Percentiles rank a stretch among this genome's conserved stretches.
phyloP scores from a whole-genome alignment of 176 grass and related monocot genomes.

The Zoysia japonica region DNA sequence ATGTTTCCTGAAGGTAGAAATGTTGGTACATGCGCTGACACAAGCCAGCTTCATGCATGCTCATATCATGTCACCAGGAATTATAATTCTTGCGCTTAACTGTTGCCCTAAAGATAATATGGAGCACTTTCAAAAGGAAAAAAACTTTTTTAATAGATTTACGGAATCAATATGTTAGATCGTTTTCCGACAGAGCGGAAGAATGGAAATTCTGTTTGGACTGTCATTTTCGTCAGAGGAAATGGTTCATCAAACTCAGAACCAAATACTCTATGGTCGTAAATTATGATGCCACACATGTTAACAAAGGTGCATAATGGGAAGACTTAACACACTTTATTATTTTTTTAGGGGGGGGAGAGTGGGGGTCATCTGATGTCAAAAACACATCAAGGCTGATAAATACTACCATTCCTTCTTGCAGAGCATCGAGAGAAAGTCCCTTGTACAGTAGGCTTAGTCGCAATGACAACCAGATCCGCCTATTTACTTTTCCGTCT shows the following conservation, averaged over 20 bases:
- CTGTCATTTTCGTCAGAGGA: not conserved
- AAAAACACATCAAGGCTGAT: conserved; percentile 10
- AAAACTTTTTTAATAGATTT: too few species aligned
- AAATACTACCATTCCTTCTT: conserved; percentile 87
- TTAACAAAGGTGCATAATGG: too few species aligned
- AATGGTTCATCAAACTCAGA: not conserved
- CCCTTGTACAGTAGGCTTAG: conserved; percentile 83
- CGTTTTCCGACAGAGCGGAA: not conserved
- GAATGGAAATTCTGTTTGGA: not conserved
- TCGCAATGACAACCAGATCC: conserved; percentile 80
- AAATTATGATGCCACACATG: not conserved
- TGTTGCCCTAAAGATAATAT: too few species aligned
- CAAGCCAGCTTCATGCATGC: too few species aligned
- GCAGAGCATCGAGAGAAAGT: conserved; percentile 83
- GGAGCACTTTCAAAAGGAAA: too few species aligned
- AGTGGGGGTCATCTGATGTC: not conserved
- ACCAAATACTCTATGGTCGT: not conserved
- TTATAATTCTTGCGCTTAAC: too few species aligned
- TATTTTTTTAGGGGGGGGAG: not conserved
- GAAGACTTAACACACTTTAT: not conserved
- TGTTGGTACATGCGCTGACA: not conserved
- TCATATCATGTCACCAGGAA: too few species aligned
- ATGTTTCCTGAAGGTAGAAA: not conserved
- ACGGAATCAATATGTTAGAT: too few species aligned
- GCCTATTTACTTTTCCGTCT: conserved; percentile 75